These are phyloP conservation scores for Metschnikowia koreensis DNA, from an alignment of 805 yeast genomes.

Conservation along the genomic window DNA sequence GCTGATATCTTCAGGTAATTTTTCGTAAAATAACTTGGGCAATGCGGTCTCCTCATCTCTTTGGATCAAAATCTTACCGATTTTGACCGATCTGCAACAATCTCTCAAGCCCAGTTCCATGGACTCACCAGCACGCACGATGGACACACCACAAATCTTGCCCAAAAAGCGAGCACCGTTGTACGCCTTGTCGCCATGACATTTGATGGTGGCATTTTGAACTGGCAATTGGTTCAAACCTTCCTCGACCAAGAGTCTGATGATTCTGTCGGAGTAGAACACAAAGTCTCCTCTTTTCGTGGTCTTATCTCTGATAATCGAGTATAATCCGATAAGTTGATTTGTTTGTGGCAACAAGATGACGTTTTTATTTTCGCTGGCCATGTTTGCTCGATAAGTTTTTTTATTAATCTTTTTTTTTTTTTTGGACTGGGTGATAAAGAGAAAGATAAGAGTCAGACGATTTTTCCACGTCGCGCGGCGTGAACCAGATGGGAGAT, in stretches of 20 bases:
- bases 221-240: slow-evolving; percentile 94
- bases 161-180: slow-evolving; percentile 83
- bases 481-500: background rate
- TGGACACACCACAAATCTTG: slow-evolving; percentile 96
- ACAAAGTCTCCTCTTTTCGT: slow-evolving; percentile 91
- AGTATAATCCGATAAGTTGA: slow-evolving; percentile 82
- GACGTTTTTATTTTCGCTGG: slow-evolving; percentile 47
- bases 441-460: no score
- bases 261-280: slow-evolving; percentile 92
- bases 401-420: no score
- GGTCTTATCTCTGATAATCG: slow-evolving; percentile 79
- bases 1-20: slow-evolving; percentile 87
- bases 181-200: slow-evolving; percentile 72
- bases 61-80: slow-evolving; percentile 95
- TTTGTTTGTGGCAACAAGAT: slow-evolving; percentile 79
- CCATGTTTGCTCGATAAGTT: no score
- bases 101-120: slow-evolving; percentile 99
- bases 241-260: slow-evolving; percentile 89
- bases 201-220: slow-evolving; percentile 59
- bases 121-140: slow-evolving; percentile 97
- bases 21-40: slow-evolving; percentile 90
- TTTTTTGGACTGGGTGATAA: no score
- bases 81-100: slow-evolving; percentile 93
- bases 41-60: slow-evolving; percentile 96
- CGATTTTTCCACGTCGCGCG: no score